phyloP scores from a whole-genome alignment of 192 early-diverging fungal genomes.

The Spizellomyces punctatus region DNA sequence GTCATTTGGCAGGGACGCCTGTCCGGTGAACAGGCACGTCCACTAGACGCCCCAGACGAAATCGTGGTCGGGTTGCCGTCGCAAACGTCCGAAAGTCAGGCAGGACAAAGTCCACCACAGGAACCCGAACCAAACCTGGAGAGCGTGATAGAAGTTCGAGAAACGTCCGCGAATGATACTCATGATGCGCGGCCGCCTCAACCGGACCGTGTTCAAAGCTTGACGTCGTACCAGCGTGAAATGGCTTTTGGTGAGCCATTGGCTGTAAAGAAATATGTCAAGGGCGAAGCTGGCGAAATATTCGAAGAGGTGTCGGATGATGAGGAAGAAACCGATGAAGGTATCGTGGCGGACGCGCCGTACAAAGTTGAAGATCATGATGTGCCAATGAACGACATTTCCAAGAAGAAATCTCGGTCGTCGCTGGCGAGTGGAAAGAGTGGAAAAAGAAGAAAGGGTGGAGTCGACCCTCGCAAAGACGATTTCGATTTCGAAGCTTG shows the following conservation, averaged over 20 bases:
- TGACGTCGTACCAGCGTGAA: neutral
- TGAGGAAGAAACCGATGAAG: neutral
- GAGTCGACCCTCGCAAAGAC: slow-evolving; percentile 20
- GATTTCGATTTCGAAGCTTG: slow-evolving; percentile 22
- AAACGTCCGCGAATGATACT: neutral
- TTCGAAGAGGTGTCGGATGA: neutral
- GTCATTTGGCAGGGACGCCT: slow-evolving; percentile 16
- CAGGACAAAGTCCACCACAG: neutral
- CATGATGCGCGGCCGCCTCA: neutral
- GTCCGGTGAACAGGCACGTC: neutral
- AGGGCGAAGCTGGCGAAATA: neutral
- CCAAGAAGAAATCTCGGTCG: neutral
- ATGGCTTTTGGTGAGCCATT: neutral
- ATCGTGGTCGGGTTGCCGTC: no score
- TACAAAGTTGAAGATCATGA: neutral
- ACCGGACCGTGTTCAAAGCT: neutral
- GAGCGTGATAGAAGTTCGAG: neutral
- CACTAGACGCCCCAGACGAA: no score
- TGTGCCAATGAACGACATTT: neutral
- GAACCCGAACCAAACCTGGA: no score
- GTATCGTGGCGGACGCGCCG: neutral
- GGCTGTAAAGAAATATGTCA: neutral
- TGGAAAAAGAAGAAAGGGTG: neutral
- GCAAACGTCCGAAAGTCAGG: neutral
- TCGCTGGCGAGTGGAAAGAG: neutral